Conservation (phyloP, 1,284 basidiomycete genomes). For the Baeospora myosura region DNA sequence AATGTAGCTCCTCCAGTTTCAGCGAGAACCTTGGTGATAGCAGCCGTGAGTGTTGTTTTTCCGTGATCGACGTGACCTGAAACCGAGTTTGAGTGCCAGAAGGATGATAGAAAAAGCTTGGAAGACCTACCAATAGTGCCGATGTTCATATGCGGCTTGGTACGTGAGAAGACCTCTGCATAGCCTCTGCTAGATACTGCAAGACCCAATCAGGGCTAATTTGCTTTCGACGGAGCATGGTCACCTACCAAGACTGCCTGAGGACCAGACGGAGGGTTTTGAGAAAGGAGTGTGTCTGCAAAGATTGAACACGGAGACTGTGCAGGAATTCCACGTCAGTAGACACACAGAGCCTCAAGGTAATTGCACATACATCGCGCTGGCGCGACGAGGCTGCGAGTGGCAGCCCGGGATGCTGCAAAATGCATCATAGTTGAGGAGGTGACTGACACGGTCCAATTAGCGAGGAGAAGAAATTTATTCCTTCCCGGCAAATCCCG, state of each 20-base stretch:
- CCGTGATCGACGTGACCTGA: slow-evolving; percentile 89
- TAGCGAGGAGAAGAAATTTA: slow-evolving; percentile 1
- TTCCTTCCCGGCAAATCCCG: not conserved
- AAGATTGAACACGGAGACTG: not conserved
- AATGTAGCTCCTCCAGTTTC: slow-evolving; percentile 84
- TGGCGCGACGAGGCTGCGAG: slow-evolving; percentile 1
- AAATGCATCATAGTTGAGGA: slow-evolving; percentile 2
- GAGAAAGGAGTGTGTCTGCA: not conserved
- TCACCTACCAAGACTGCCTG: not conserved
- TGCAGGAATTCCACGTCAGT: not conserved
- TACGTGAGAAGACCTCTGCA: slow-evolving; percentile 78
- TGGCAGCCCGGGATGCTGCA: slow-evolving; percentile 1
- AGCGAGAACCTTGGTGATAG: slow-evolving; percentile 94
- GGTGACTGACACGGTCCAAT: too few relatives aligned
- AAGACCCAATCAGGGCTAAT: slow-evolving; percentile 5
- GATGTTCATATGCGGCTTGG: slow-evolving; percentile 96
- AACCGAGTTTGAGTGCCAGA: slow-evolving; percentile 8
- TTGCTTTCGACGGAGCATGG: not conserved
- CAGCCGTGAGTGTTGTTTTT: slow-evolving; percentile 96
- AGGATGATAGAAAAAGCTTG: slow-evolving; percentile 4
- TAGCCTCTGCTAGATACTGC: slow-evolving; percentile 51
- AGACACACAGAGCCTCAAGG: not conserved
- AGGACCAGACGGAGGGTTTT: slow-evolving; percentile 1
- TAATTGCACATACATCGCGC: slow-evolving; percentile 1
- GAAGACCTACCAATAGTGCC: slow-evolving; percentile 75